These are phyloP conservation scores for Cyclaneusma minus DNA, from an alignment of 2,329 filamentous ascomycete species.

Conservation along the genomic window DNA sequence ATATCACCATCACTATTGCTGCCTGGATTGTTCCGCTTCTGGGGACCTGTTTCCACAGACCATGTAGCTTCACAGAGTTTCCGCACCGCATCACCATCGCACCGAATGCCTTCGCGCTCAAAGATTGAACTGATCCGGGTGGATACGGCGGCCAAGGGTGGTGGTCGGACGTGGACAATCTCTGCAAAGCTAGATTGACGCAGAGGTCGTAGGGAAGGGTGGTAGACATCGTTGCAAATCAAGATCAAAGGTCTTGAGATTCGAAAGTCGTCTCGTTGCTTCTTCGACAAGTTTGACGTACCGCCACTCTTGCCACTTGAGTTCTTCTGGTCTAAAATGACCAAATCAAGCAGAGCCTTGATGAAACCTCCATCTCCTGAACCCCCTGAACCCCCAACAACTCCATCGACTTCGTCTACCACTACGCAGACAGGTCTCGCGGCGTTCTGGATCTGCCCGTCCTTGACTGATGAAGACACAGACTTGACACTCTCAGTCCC, in stretches of 20 bases:
- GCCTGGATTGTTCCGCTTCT: slow-evolving; percentile 52
- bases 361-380: slow-evolving; percentile 88
- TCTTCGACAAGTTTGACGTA: slow-evolving; percentile 35
- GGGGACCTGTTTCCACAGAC: slow-evolving; percentile 60
- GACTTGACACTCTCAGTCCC: slow-evolving; percentile 87
- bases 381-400: slow-evolving; percentile 62
- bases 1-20: slow-evolving; percentile 58
- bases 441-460: slow-evolving; percentile 44
- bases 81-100: slow-evolving; percentile 77
- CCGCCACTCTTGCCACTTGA: slow-evolving; percentile 19
- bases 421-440: slow-evolving; percentile 84
- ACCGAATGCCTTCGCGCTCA: slow-evolving; percentile 73
- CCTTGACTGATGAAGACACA: slow-evolving; percentile 36
- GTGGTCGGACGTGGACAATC: slow-evolving; percentile 81
- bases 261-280: slow-evolving; percentile 73
- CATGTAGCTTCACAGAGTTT: slow-evolving; percentile 72
- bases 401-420: slow-evolving; percentile 93
- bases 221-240: slow-evolving; percentile 96
- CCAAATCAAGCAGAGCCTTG: slow-evolving; percentile 83
- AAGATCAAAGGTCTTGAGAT: slow-evolving; percentile 79
- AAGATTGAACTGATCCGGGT: slow-evolving; percentile 71
- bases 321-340: slow-evolving; percentile 77
- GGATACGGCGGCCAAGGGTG: slow-evolving; percentile 73
- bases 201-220: slow-evolving; percentile 71
- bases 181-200: slow-evolving; percentile 78